Conservation (phyloP, 2,329 filamentous ascomycete species). For the Pseudogymnoascus sp. region DNA sequence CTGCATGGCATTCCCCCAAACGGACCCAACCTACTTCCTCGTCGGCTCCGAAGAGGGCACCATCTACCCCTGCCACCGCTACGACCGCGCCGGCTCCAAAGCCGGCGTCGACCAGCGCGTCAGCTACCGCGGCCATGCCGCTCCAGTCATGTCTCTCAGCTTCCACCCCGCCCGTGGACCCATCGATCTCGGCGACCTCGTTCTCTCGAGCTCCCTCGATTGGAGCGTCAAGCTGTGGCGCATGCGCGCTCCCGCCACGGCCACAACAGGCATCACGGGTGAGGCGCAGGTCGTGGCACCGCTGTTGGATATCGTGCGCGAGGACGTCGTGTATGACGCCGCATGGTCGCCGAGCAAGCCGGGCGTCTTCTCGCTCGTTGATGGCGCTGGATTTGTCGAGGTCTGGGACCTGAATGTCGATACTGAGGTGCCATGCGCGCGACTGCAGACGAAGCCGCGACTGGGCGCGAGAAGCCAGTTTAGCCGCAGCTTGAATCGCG, state of each 20-base stretch:
- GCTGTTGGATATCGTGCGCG: conserved; percentile 80
- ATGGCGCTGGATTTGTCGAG: conserved; percentile 85
- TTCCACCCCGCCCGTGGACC: conserved; percentile 91
- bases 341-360: conserved; percentile 92
- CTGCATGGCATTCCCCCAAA: conserved; percentile 87
- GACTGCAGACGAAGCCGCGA: conserved; percentile 61
- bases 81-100: conserved; percentile 94
- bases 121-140: conserved; percentile 81
- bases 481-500: conserved; percentile 83
- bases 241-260: conserved; percentile 69
- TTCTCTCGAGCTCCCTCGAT: conserved; percentile 85
- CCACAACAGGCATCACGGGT: conserved; percentile 42
- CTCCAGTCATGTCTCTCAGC: conserved; percentile 90
- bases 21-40: conserved; percentile 95
- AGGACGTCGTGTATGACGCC: conserved; percentile 95
- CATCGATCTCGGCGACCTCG: conserved; percentile 87
- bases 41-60: conserved; percentile 94
- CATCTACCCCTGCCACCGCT: conserved; percentile 93
- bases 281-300: conserved; percentile 53
- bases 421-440: conserved; percentile 82
- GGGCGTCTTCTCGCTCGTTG: conserved; percentile 88
- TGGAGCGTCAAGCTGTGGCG: conserved; percentile 99
- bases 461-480: conserved; percentile 52
- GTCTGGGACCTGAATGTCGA: conserved; percentile 92
- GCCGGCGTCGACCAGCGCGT: conserved; percentile 87